Base-by-base conservation (phyloP, 2,329 filamentous ascomycete species). In the Ramichloridium luteum region DNA sequence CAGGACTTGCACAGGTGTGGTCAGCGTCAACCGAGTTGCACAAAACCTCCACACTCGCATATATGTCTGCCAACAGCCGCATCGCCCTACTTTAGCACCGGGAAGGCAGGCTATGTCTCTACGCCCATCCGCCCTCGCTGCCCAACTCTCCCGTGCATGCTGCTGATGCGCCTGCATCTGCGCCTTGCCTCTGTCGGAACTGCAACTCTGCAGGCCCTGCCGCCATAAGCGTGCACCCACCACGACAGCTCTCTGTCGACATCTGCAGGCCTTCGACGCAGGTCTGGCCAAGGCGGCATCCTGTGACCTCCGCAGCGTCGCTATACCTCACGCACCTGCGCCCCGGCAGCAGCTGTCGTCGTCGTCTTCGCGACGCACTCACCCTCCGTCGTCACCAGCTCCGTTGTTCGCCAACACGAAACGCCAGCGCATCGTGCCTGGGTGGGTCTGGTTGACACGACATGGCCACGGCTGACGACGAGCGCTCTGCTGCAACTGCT, bases 401-500 rank as follows among this genome's bases (percentile, higher is more conserved):
- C 20, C n/a, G n/a, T n/a, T n/a, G n/a, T 23, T 23, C 20, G 20
- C 20, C 20, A n/a, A 23, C 8, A 8, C n/a, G 8, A 23, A 8
- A 8, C 20, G n/a, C 8, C n/a, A 23, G 8, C 20, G 20, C 20
- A 23, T 23, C 20, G n/a, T 31, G 34, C 31, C 30, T 30, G 16
- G 37, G 30, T 28, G 29, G 30, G 17, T 27, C 20, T 25, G 22
- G 20, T 32, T n/a, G 15, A 15, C 12, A 14, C 34, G 31, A 41
- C 37, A 37, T 39, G 39, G 42, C 39, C 31, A 53, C 53, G 51
- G 48, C 44, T 26, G 43, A 53, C 43, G 49, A 51, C 23, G 45
- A 52, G 13, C 46, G 45, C 32, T 8, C 8, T 23, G 8, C 20
- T n/a, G 20, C 20, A 23, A 23, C 20, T n/a, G 35, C 39, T 31